Conservation (phyloP, 129 eudicot species). For the Artemisia annua region DNA sequence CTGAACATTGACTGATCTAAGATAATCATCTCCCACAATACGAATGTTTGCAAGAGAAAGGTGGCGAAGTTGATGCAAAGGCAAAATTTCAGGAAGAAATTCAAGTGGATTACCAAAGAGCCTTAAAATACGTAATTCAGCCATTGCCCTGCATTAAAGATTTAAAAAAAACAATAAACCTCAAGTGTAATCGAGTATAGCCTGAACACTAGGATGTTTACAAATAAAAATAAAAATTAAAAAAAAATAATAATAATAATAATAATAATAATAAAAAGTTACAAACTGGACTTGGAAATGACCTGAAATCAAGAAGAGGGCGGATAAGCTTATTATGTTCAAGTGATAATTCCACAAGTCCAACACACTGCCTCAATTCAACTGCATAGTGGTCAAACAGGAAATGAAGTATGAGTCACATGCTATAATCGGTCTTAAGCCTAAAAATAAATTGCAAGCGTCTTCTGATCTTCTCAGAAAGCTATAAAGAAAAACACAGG, state of each 20-base stretch:
- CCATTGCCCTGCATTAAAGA: conserved; percentile 75
- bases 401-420: conserved; percentile 12
- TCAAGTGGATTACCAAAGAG: conserved; percentile 97
- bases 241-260: neutral
- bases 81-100: conserved; percentile 96
- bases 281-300: conserved; percentile 4
- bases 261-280: conserved; percentile 6
- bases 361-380: conserved; percentile 88
- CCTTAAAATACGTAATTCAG: conserved; percentile 85
- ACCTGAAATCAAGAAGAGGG: conserved; percentile 99
- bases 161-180: conserved; percentile 8
- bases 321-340: conserved; percentile 98
- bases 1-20: conserved; percentile 89
- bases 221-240: neutral
- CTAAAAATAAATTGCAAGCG: neutral
- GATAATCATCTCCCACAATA: conserved; percentile 86
- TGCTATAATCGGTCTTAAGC: conserved; percentile 1
- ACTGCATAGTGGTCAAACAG: conserved; percentile 46
- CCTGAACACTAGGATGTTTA: conserved; percentile 2
- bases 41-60: conserved; percentile 96
- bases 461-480: neutral
- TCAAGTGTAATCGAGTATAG: neutral
- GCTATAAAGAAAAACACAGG: conserved; percentile 2
- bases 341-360: conserved; percentile 90
- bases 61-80: conserved; percentile 88